These are phyloP conservation scores for Datura wrightii DNA, from an alignment of 257 asterid genomes.

Conservation along the genomic window DNA sequence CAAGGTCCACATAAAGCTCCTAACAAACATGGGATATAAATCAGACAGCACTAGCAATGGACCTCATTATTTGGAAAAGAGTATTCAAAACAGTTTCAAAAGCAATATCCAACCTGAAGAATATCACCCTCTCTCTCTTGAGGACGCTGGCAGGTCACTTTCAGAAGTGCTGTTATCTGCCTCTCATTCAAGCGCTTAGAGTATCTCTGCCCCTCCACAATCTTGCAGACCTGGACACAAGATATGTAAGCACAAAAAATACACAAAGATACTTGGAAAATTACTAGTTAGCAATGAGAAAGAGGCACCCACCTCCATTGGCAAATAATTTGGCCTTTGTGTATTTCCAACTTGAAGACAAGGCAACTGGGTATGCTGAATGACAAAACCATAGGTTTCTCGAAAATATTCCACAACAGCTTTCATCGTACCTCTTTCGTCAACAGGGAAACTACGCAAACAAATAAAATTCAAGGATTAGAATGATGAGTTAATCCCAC, in stretches of 20 bases:
- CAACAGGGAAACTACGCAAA: slow-evolving; percentile 80
- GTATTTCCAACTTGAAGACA: slow-evolving; percentile 95
- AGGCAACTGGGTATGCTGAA: slow-evolving; percentile 83
- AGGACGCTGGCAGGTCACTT: slow-evolving; percentile 98
- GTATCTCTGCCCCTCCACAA: slow-evolving; percentile 94
- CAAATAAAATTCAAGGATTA: slow-evolving; percentile 27
- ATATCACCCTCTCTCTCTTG: slow-evolving; percentile 77
- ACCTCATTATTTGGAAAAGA: slow-evolving; percentile 2
- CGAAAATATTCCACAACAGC: slow-evolving; percentile 84
- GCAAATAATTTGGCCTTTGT: slow-evolving; percentile 85
- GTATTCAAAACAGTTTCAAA: neutral
- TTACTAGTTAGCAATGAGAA: neutral
- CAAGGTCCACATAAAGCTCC: neutral
- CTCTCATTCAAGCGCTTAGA: slow-evolving; percentile 91
- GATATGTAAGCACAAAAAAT: slow-evolving; percentile 1
- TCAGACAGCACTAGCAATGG: neutral
- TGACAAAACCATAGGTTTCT: slow-evolving; percentile 80
- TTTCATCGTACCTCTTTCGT: slow-evolving; percentile 84
- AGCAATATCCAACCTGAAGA: slow-evolving; percentile 59
- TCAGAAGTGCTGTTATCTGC: slow-evolving; percentile 88
- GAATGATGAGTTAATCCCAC: neutral
- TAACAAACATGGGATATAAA: slow-evolving; percentile 16
- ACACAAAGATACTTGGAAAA: neutral
- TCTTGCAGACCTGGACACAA: slow-evolving; percentile 78
- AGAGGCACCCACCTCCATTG: slow-evolving; percentile 78